phyloP scores from a whole-genome alignment of 2,329 filamentous ascomycete species.

The Epicoccum sorghinum region DNA sequence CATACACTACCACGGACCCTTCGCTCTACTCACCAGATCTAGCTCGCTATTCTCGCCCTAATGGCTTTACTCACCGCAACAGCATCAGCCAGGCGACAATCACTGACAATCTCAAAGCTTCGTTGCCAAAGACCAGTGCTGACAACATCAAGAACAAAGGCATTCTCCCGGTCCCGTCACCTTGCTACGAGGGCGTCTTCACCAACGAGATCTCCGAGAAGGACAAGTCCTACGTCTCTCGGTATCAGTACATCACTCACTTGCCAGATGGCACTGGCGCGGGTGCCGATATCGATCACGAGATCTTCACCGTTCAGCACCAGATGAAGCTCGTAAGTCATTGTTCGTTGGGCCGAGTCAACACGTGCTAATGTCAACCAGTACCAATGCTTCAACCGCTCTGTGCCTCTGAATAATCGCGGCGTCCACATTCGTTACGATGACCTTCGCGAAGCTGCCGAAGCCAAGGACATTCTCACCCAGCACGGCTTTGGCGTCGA shows the following conservation, averaged over 20 bases:
- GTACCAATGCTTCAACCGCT: conserved; percentile 34
- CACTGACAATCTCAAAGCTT: conserved; percentile 14
- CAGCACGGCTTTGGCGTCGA: conserved; percentile 27
- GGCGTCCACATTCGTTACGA: conserved; percentile 48
- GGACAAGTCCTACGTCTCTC: conserved; percentile 29
- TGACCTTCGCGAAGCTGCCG: conserved; percentile 43
- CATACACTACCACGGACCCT: conserved; percentile 35
- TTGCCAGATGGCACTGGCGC: conserved; percentile 29
- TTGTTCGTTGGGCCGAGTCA: not conserved
- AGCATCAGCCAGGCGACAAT: conserved; percentile 22
- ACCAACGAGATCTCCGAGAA: conserved; percentile 35
- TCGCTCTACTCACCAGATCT: conserved; percentile 38
- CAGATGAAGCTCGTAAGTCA: conserved; percentile 40
- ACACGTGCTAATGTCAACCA: conserved; percentile 26
- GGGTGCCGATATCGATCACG: conserved; percentile 32
- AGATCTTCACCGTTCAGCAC: conserved; percentile 31
- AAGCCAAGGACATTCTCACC: conserved; percentile 32
- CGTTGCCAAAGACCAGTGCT: conserved; percentile 12
- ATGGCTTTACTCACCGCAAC: conserved; percentile 7
- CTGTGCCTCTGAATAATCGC: conserved; percentile 27
- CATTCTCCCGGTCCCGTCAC: conserved; percentile 21
- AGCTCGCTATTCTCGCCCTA: conserved; percentile 21
- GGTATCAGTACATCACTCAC: conserved; percentile 30
- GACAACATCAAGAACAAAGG: conserved; percentile 13
- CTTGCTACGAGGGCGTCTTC: conserved; percentile 27